Base-by-base conservation (phyloP, 2,329 filamentous ascomycete genomes). In the Thelonectria olida region DNA sequence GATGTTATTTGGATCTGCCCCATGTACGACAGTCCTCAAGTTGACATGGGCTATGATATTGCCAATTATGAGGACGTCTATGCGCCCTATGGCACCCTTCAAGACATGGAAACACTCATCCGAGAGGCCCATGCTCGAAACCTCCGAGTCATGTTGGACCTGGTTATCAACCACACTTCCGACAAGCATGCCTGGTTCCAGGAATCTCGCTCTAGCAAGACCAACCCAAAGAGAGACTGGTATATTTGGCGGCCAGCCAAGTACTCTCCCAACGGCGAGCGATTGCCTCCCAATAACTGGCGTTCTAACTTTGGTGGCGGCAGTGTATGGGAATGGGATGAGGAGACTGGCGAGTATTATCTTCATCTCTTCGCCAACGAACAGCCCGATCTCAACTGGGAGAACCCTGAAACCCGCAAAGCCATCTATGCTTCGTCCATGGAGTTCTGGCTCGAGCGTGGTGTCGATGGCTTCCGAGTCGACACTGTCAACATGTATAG, bases 381-480 rank as follows among this genome's bases (percentile, higher is more conserved):
- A 65, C 92, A 95, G 73, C 92, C 92, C 0, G 92, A 96, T 68
- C 82, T 96, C n/a, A 96, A 96, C 77, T 96, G 92, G 91, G 90
- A 94, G 71, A 91, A 90, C 58, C 81, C 82, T 0, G 86, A 85
- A 9, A 86, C 90, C 0, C 85, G 91, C 15, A 79, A 85, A 45
- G 92, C 91, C 2, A 88, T 94, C 7, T 91, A 93, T 73, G 82
- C 89, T 31, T 84, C 85, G 15, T 84, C 90, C 5, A 91, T 94
- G 85, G 84, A 85, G 27, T 96, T 94, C 74, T 96, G 92, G 92
- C 84, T 96, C 1, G 80, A 91, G 49, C 85, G 86, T 28, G 92
- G 91, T 3, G 88, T 91, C 0, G 86, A 90, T 47, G 90, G 90
- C 4, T 92, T 92, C 79, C 84, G 90, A n/a, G 85, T 92, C 76